Percentiles rank a stretch among this genome's conserved stretches.
phyloP scores from a whole-genome alignment of 108 stramenopile species.

The Aurantiochytrium sp. region DNA sequence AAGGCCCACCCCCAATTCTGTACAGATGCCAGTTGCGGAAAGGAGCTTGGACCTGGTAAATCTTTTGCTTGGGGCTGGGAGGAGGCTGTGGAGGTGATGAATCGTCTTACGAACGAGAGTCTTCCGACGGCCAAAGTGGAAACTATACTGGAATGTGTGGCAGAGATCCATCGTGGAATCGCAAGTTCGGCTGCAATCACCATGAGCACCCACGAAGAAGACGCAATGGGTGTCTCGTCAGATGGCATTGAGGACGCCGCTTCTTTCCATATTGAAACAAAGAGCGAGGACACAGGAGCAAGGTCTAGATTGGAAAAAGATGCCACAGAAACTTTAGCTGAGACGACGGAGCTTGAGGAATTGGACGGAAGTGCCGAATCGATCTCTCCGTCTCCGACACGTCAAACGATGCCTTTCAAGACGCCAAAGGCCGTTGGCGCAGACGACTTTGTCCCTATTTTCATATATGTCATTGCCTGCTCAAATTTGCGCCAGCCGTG shows the following conservation, averaged over 20 bases:
- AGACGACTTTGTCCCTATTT: not conserved
- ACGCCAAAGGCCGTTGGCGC: not conserved
- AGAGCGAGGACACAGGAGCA: too few relatives aligned
- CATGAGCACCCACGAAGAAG: too few relatives aligned
- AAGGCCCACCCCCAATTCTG: not conserved
- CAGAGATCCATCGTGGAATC: not conserved
- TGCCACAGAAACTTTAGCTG: too few relatives aligned
- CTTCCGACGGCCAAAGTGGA: not conserved
- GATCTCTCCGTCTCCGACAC: not conserved
- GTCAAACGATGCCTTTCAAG: not conserved
- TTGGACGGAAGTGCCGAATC: too few relatives aligned
- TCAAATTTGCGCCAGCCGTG: not conserved
- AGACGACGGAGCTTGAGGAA: too few relatives aligned
- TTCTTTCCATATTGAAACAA: too few relatives aligned
- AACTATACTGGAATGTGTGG: not conserved
- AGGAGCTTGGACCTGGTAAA: not conserved
- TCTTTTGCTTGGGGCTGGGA: constrained; percentile 3
- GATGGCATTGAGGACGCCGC: too few relatives aligned
- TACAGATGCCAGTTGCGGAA: not conserved
- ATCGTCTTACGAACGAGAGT: not conserved
- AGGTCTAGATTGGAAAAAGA: too few relatives aligned
- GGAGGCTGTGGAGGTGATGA: not conserved
- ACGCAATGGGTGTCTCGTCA: too few relatives aligned
- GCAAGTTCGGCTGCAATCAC: not conserved
- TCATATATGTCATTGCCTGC: not conserved